These are phyloP conservation scores for Paspalum notatum DNA, from an alignment of 176 grass and related monocot species.

Conservation along the genomic window DNA sequence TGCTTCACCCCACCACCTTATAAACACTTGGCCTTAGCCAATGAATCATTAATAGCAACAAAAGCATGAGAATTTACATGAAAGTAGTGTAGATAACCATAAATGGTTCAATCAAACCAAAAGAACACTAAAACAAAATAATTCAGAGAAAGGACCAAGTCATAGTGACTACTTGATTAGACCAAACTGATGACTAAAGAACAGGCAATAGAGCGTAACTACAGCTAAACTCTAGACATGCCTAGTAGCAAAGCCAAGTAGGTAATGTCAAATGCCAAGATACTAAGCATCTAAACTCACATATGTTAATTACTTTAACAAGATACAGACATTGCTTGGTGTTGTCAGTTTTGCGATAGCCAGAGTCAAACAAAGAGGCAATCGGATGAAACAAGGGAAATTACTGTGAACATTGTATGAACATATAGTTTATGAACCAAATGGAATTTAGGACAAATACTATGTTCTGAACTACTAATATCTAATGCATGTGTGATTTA, in stretches of 20 bases:
- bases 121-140: neutral
- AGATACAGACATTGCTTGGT: neutral
- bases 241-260: neutral
- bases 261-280: neutral
- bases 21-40: neutral
- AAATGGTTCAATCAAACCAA: neutral
- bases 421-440: slow-evolving; percentile 1
- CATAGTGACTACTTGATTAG: neutral
- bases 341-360: neutral
- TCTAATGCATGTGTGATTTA: neutral
- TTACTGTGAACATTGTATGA: neutral
- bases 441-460: neutral
- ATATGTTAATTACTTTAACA: neutral
- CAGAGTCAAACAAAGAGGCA: neutral
- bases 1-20: too few species aligned
- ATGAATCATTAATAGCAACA: neutral
- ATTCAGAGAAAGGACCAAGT: slow-evolving; percentile 13
- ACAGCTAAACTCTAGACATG: neutral
- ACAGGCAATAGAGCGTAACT: neutral
- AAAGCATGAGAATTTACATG: neutral
- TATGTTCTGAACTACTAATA: slow-evolving; percentile 26
- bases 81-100: neutral
- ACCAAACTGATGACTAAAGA: neutral
- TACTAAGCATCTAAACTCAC: neutral
- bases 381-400: neutral